Base-by-base conservation (phyloP, 768 basidiomycete genomes). In the Lactarius akahatsu region DNA sequence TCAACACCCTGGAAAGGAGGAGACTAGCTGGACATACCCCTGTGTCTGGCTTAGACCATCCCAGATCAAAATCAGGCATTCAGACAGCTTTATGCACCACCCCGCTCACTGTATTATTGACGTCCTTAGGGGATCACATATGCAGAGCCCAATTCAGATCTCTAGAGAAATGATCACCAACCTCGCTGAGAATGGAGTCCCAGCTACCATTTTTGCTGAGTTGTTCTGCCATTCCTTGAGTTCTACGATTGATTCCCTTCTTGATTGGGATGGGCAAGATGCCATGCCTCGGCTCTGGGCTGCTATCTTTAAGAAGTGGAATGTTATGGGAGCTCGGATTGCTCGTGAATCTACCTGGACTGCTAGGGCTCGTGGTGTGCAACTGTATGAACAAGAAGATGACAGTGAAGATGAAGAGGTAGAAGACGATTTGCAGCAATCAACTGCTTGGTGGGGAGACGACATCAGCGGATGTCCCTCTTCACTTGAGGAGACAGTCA, bases 361-460 rank as follows among this genome's bases (percentile, higher is more conserved):
- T 23, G 77, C 77, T 16, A 75, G 76, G 4, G 76, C 71, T 4
- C 60, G 64, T 28, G 76, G 77, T 9, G 41, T 67, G 18, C 63
- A 64, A 4, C 52, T 18, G 15, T 71, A 73, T 30, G 72, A 72
- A 34, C 59, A 63, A 10, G 67, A 73, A n/a, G 69, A 67, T 3
- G 72, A 63, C 13, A 72, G 59, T 20, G 72, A 73, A 3, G 76
- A 72, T 15, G 73, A 73, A 43, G 61, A 72, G 2, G 66, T 57
- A 50, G 66, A 68, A n/a, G 65, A 65, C 20, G 13, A 28, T 3
- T 72, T 2, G 36, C 78, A 81, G 50, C 74, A 76, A 2, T 88
- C 87, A n/a, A 76, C 78, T 23, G 86, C 88, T 1, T 89, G 88
- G 87, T 89, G 87, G 86, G 78, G 77, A n/a, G 88, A 90, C 66